Conservation (phyloP, 1,139 yeast species). For the Diutina ranongensis region DNA sequence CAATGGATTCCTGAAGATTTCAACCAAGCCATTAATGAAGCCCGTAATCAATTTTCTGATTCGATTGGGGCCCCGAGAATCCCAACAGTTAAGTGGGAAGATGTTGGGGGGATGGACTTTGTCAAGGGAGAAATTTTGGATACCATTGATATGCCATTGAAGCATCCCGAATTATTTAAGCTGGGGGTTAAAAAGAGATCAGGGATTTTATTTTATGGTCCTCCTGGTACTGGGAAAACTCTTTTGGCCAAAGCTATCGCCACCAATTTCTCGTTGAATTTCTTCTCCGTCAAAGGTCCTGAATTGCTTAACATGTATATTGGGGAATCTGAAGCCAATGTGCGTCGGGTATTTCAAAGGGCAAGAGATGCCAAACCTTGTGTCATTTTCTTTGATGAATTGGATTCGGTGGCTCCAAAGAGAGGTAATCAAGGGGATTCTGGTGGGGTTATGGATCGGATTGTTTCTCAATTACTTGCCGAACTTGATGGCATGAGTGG, state of each 20-base stretch:
- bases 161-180: conserved; percentile 80
- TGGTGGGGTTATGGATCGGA: conserved; percentile 97
- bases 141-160: conserved; percentile 90
- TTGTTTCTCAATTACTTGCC: conserved; percentile 87
- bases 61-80: conserved; percentile 96
- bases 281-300: conserved; percentile 94
- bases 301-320: conserved; percentile 93
- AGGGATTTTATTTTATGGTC: conserved; percentile 91
- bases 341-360: conserved; percentile 81
- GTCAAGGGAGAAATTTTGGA: conserved; percentile 90
- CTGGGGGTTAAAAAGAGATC: conserved; percentile 88
- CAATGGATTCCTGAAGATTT: conserved; percentile 54
- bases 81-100: conserved; percentile 93
- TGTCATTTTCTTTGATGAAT: conserved; percentile 91
- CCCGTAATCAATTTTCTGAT: conserved; percentile 80
- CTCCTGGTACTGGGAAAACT: conserved; percentile 98
- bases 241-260: conserved; percentile 93
- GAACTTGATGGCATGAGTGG: conserved; percentile 95
- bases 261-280: conserved; percentile 83
- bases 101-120: conserved; percentile 81
- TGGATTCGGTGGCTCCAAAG: conserved; percentile 96
- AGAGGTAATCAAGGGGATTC: conserved; percentile 98
- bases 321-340: conserved; percentile 97
- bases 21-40: conserved; percentile 63
- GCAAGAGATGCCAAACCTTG: conserved; percentile 97